phyloP scores from a whole-genome alignment of 192 early-diverging fungal genomes.

The Cladochytrium replicatum region DNA sequence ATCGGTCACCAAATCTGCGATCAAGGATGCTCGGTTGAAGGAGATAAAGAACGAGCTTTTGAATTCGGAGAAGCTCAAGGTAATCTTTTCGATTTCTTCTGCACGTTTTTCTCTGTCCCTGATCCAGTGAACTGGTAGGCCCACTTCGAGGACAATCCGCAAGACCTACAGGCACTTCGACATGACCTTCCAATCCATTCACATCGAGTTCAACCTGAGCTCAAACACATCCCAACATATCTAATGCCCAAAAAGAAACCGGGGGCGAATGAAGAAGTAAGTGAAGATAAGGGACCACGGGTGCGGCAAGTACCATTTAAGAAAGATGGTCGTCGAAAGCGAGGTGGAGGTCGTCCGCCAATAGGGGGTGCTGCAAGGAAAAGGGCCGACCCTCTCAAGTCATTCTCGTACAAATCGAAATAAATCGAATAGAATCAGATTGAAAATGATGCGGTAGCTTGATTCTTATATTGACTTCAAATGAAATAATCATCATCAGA shows the following conservation, averaged over 20 bases:
- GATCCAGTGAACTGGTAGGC: slow-evolving; percentile 22
- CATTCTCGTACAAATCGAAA: too few species aligned
- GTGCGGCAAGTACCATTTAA: too few species aligned
- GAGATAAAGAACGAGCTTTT: slow-evolving; percentile 92
- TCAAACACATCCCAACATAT: slow-evolving; percentile 91
- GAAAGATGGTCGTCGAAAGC: too few species aligned
- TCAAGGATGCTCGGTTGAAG: slow-evolving; percentile 88
- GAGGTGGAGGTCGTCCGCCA: too few species aligned
- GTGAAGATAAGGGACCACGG: too few species aligned
- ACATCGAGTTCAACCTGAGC: slow-evolving; percentile 68
- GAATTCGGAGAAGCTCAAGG: slow-evolving; percentile 89
- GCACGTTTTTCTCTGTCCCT: neutral
- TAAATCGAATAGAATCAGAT: too few species aligned
- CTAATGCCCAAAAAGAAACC: slow-evolving; percentile 66
- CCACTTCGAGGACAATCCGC: slow-evolving; percentile 95
- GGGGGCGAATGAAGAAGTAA: too few species aligned
- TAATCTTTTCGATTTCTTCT: slow-evolving; percentile 18
- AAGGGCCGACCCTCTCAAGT: too few species aligned
- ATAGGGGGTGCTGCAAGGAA: too few species aligned
- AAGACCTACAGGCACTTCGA: slow-evolving; percentile 79
- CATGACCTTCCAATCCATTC: slow-evolving; percentile 87
- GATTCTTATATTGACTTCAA: too few species aligned
- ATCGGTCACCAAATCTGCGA: slow-evolving; percentile 58
- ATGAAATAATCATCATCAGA: too few species aligned
- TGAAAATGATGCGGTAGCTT: too few species aligned